Conservation (phyloP, 768 basidiomycete genomes). For the Pholiota microspora region DNA sequence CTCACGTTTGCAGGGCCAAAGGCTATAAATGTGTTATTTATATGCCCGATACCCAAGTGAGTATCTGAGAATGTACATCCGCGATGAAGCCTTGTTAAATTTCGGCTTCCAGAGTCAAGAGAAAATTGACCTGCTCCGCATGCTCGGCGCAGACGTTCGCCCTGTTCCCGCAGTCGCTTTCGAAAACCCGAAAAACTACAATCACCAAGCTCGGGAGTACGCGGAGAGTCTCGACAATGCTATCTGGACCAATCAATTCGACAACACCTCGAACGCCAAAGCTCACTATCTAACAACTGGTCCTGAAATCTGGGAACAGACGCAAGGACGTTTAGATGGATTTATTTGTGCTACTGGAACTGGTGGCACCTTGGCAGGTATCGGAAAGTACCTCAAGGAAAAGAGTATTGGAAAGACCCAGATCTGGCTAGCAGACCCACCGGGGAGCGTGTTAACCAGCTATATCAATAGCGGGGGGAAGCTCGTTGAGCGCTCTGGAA, state of each 20-base stretch:
- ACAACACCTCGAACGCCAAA: constrained; percentile 89
- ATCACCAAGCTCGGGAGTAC: constrained; percentile 92
- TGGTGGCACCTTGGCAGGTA: constrained; percentile 92
- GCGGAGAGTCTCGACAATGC: constrained; percentile 75
- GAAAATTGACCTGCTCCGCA: constrained; percentile 94
- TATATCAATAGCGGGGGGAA: constrained; percentile 80
- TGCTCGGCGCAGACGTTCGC: constrained; percentile 96
- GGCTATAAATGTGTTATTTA: constrained; percentile 99
- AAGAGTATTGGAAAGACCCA: constrained; percentile 75
- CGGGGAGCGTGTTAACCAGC: constrained; percentile 88
- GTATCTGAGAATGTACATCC: constrained; percentile 2
- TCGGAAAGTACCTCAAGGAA: constrained; percentile 82
- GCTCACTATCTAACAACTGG: constrained; percentile 91
- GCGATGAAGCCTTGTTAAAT: not conserved
- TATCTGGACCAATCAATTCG: constrained; percentile 98
- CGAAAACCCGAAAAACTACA: constrained; percentile 94
- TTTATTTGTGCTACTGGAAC: constrained; percentile 96
- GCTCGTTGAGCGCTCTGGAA: constrained; percentile 73
- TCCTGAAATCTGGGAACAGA: constrained; percentile 96
- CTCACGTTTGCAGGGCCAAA: constrained; percentile 88
- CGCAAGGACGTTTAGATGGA: constrained; percentile 73
- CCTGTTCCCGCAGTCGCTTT: constrained; percentile 97
- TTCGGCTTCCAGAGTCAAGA: constrained; percentile 76
- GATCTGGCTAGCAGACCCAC: constrained; percentile 95
- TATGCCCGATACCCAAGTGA: constrained; percentile 93